Conservation (phyloP, 306 rosid genomes). For the Vigna hirtella region DNA sequence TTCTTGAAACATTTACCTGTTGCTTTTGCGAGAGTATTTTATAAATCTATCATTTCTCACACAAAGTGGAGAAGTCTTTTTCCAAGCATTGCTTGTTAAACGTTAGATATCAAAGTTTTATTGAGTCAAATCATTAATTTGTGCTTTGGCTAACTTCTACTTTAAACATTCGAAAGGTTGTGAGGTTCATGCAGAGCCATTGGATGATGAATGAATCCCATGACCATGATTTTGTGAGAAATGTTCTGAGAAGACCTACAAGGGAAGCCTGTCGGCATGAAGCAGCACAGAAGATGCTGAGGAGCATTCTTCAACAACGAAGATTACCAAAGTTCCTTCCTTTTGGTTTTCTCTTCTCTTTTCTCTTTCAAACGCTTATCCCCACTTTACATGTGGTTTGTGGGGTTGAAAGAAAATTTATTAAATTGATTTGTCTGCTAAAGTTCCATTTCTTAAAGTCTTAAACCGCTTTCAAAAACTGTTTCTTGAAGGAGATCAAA, state of each 20-base stretch:
- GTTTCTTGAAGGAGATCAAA: slow-evolving; percentile 37
- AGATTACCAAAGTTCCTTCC: slow-evolving; percentile 37
- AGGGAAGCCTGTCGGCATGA: slow-evolving; percentile 57
- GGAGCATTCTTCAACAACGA: slow-evolving; percentile 44
- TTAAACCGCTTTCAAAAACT: slow-evolving; percentile 33
- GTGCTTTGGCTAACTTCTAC: slow-evolving; percentile 57
- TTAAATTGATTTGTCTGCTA: slow-evolving; percentile 41
- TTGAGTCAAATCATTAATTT: slow-evolving; percentile 55
- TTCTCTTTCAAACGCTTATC: slow-evolving; percentile 27
- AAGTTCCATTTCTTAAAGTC: slow-evolving; percentile 37
- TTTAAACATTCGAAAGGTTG: slow-evolving; percentile 57
- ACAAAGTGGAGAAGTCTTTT: slow-evolving; percentile 62
- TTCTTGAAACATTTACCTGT: background rate
- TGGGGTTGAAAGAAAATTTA: slow-evolving; percentile 42
- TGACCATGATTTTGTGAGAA: slow-evolving; percentile 55
- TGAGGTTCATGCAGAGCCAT: slow-evolving; percentile 49
- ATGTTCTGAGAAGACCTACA: slow-evolving; percentile 47
- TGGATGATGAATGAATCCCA: slow-evolving; percentile 50
- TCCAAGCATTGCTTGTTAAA: slow-evolving; percentile 47
- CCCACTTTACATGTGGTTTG: slow-evolving; percentile 37
- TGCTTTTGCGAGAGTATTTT: background rate
- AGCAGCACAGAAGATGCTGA: slow-evolving; percentile 56
- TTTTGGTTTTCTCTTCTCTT: background rate
- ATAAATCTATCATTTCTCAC: background rate
- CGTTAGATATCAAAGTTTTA: slow-evolving; percentile 30